A percentile compares a stretch with the other conserved stretches of the same genome.
phyloP scores from a whole-genome alignment of 2,329 filamentous ascomycete genomes.

The Apiospora rasikravindrae region DNA sequence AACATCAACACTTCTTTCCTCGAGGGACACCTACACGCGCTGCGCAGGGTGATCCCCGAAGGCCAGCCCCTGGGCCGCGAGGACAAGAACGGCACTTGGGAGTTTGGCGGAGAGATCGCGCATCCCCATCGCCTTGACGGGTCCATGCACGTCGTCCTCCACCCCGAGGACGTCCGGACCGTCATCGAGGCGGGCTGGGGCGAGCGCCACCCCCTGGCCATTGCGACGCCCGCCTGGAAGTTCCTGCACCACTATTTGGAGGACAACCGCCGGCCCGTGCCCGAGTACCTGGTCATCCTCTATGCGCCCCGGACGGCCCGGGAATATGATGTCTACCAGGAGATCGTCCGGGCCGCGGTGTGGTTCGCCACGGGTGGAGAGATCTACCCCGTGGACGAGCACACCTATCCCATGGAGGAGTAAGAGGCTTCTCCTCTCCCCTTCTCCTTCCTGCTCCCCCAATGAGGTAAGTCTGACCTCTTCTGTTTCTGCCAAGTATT shows the following conservation, averaged over 20 bases:
- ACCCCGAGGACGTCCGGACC: constrained; percentile 58
- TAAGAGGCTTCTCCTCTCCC: too few species aligned
- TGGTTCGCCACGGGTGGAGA: constrained; percentile 23
- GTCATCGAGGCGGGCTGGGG: constrained; percentile 63
- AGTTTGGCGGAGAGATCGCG: constrained; percentile 23
- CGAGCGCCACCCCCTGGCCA: constrained; percentile 50
- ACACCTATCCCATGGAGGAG: constrained; percentile 22
- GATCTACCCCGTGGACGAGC: constrained; percentile 13
- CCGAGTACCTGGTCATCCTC: constrained; percentile 22
- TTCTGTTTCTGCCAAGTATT: neutral
- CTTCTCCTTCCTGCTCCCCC: too few species aligned
- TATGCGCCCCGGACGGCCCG: constrained; percentile 23
- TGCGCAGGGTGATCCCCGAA: neutral
- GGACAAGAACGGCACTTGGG: neutral
- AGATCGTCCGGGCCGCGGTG: constrained; percentile 22
- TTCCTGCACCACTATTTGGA: constrained; percentile 4
- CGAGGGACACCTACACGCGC: constrained; percentile 18
- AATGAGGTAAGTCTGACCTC: too few species aligned
- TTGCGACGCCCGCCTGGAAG: constrained; percentile 16
- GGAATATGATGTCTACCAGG: constrained; percentile 15
- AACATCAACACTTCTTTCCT: constrained; percentile 20
- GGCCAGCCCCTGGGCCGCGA: neutral
- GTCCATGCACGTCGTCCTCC: constrained; percentile 58
- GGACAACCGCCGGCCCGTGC: constrained; percentile 20
- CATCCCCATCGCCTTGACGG: constrained; percentile 48